Evolutionary conservation across 352 stramenopile genomes (phyloP).

Genomic region (Phytophthora pseudosyringae): DNA sequence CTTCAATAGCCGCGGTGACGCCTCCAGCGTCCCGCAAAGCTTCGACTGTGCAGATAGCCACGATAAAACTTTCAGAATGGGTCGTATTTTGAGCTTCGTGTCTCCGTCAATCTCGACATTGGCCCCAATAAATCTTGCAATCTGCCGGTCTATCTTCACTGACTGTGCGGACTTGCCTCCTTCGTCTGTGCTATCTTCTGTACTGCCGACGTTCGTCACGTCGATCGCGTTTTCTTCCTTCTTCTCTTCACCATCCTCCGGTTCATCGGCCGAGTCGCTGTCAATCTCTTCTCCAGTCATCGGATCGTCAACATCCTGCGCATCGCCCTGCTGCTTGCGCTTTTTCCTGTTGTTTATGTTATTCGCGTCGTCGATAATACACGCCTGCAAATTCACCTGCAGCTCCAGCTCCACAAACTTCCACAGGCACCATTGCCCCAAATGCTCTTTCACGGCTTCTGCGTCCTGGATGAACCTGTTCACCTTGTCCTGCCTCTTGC

Average conservation of each 20-base stretch:
- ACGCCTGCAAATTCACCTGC: slow-evolving; percentile 72
- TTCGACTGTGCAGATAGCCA: slow-evolving; percentile 46
- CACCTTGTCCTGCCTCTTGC: slow-evolving; percentile 75
- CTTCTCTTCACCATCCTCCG: slow-evolving; percentile 38
- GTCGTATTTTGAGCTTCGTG: slow-evolving; percentile 43
- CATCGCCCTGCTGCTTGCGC: slow-evolving; percentile 31
- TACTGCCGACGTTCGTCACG: slow-evolving; percentile 9
- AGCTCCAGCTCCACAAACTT: slow-evolving; percentile 85
- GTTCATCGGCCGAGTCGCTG: slow-evolving; percentile 29
- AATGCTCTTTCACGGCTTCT: slow-evolving; percentile 60
- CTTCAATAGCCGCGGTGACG: slow-evolving; percentile 66
- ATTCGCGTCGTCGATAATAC: slow-evolving; percentile 61
- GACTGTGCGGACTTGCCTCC: slow-evolving; percentile 1
- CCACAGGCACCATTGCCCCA: slow-evolving; percentile 82
- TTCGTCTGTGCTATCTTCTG: neutral
- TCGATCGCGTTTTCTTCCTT: slow-evolving; percentile 21
- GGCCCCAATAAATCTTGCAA: slow-evolving; percentile 35
- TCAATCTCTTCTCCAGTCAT: slow-evolving; percentile 33
- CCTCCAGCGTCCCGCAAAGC: slow-evolving; percentile 43
- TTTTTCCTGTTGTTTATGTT: slow-evolving; percentile 66
- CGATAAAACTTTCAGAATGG: slow-evolving; percentile 65
- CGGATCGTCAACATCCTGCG: slow-evolving; percentile 7
- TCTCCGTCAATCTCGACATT: slow-evolving; percentile 46
- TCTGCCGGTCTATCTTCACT: slow-evolving; percentile 35
- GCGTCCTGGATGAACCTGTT: slow-evolving; percentile 78